phyloP scores from a whole-genome alignment of 495 filamentous ascomycete genomes.

The Penicillium fimorum region DNA sequence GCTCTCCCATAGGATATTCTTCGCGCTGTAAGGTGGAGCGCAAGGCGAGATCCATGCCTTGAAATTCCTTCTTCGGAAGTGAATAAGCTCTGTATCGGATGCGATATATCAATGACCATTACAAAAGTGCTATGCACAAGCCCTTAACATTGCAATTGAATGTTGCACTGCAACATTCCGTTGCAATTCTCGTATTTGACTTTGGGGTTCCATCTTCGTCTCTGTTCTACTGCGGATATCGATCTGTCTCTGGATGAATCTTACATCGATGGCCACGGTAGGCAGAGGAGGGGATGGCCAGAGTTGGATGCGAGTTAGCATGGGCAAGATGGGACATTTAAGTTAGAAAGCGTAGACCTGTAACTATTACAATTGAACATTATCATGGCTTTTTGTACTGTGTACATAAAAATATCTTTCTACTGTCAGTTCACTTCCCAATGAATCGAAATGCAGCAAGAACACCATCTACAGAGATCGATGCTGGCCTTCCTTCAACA shows the following conservation, averaged over 20 bases:
- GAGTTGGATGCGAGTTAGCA: conserved; percentile 12
- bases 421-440: neutral
- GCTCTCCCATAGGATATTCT: conserved; percentile 19
- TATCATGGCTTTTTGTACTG: neutral
- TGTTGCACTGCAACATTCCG: conserved; percentile 5
- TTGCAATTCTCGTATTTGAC: conserved; percentile 14
- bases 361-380: neutral
- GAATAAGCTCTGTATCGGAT: conserved; percentile 60
- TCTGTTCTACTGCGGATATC: conserved; percentile 13
- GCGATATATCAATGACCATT: conserved; percentile 52
- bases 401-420: neutral
- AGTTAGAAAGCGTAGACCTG: neutral
- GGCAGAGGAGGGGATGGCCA: conserved; percentile 13
- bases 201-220: conserved; percentile 14
- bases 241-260: conserved; percentile 25
- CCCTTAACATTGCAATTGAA: conserved; percentile 12
- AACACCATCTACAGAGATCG: conserved; percentile 26
- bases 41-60: conserved; percentile 56
- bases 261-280: conserved; percentile 25
- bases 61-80: conserved; percentile 42
- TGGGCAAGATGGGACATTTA: conserved; percentile 28
- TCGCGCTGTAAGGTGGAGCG: conserved; percentile 58
- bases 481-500: conserved; percentile 38
- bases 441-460: neutral
- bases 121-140: conserved; percentile 10